A percentile compares a stretch with the other conserved stretches of the same genome.
These are phyloP conservation scores for Nevesoporus exiguus DNA, from an alignment of 768 basidiomycete species.

Conservation along the genomic window DNA sequence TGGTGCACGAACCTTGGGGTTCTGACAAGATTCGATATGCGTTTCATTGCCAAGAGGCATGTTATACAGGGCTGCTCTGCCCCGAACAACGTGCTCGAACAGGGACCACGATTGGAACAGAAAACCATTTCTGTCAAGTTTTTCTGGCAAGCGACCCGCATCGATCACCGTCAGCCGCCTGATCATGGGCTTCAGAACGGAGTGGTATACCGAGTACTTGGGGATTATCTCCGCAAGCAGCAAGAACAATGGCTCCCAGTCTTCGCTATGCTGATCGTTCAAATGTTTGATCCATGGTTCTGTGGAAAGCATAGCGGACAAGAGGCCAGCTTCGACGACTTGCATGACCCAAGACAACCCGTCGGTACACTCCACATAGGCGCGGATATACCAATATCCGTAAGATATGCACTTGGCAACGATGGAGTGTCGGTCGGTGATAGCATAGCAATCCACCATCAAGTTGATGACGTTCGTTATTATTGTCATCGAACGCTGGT, in stretches of 20 bases:
- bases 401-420: slow-evolving; percentile 28
- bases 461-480: slow-evolving; percentile 16
- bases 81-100: slow-evolving; percentile 20
- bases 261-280: slow-evolving; percentile 18
- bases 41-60: slow-evolving; percentile 4
- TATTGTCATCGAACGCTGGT: slow-evolving; percentile 18
- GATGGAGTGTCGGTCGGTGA: slow-evolving; percentile 1
- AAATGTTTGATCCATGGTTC: slow-evolving; percentile 27
- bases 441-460: slow-evolving; percentile 11
- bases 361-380: slow-evolving; percentile 24
- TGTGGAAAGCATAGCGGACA: slow-evolving; percentile 23
- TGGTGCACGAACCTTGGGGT: slow-evolving; percentile 15
- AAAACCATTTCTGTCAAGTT: slow-evolving; percentile 12
- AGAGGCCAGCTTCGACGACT: slow-evolving; percentile 22
- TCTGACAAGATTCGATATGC: slow-evolving; percentile 26
- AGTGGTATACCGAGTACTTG: slow-evolving; percentile 25
- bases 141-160: slow-evolving; percentile 8
- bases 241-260: slow-evolving; percentile 29
- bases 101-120: slow-evolving; percentile 19
- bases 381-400: slow-evolving; percentile 30
- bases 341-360: slow-evolving; percentile 27
- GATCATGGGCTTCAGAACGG: slow-evolving; percentile 17
- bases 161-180: slow-evolving; percentile 17
- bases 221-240: slow-evolving; percentile 25
- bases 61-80: slow-evolving; percentile 14